Evolutionary conservation across 345 rosid genomes (phyloP), one percentile per base, ranked within the genome.

Genomic region (Corchorus capsularis): DNA sequence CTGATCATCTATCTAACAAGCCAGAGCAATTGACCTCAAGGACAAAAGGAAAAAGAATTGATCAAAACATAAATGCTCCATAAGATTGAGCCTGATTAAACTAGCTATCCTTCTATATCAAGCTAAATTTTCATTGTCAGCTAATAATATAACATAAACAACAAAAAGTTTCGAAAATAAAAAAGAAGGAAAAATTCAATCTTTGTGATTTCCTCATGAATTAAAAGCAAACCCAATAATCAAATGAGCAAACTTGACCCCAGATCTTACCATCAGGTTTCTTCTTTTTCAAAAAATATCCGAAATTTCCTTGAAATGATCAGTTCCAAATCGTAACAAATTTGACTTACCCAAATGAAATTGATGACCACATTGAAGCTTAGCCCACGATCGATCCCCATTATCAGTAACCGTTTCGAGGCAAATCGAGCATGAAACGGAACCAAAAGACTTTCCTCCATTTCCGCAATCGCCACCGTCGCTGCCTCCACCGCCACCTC

Each of bases 301-400:
- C 5, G 17, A 15, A 60, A 75, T 32, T 34, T 16, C 6, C 46
- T 27, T 35, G 13, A 68, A 2, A 45, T 39, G 53, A 52, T 20
- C 64, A 41, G 69, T 11, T 43, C 67, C 43, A 77, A 60, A 50
- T 15, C 53, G 70, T 55, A 3, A 22, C 55, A 46, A 75, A 32
- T 61, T 41, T n/a, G 9, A 63, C 87, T 77, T 66, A 95, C 99
- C 99, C 70, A 96, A 79, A 84, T 96, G 99, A 67, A 96, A 96
- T 75, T 83, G 93, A 45, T 96, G 99, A 43, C 94, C 97, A 47
- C 99, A 96, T 83, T 93, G 98, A 83, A 96, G 98, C 85, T 92
- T 96, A 43, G 98, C 97, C 99, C 93, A 92, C 1, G 98, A 87
- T 62, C 99, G 97, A 91, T 93, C 95, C 63, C 95, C 95, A 34